These are phyloP conservation scores for Quercus ilex DNA, from an alignment of 306 rosid species.

Conservation along the genomic window DNA sequence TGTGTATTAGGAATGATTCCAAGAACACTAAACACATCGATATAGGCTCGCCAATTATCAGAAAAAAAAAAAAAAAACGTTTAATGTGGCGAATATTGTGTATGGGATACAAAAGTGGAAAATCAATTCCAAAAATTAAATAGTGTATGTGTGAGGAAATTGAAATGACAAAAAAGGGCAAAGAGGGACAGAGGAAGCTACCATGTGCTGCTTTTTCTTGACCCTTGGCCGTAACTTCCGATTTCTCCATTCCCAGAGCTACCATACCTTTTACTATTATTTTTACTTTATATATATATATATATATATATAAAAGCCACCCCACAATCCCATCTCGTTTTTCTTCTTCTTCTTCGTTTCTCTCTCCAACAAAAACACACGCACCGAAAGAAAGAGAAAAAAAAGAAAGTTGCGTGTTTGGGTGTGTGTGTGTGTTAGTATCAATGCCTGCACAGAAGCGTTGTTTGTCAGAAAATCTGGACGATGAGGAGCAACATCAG, in stretches of 20 bases:
- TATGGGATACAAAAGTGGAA: no score
- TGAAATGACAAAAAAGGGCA: no score
- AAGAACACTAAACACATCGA: no score
- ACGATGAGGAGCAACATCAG: constrained; percentile 46
- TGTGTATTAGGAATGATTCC: no score
- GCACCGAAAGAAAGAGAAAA: constrained; percentile 3
- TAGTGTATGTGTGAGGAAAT: no score
- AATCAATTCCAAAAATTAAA: no score
- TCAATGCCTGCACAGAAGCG: constrained; percentile 99
- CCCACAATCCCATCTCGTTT: constrained; percentile 34
- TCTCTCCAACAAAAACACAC: constrained; percentile 5
- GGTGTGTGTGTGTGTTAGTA: constrained; percentile 13
- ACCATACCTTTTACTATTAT: background rate
- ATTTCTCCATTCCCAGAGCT: constrained; percentile 7
- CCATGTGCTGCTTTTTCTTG: no score
- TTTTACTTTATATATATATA: background rate
- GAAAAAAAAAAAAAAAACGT: no score
- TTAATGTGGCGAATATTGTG: no score
- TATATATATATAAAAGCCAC: background rate
- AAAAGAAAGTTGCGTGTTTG: constrained; percentile 1
- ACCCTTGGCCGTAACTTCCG: no score
- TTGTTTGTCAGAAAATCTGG: constrained; percentile 37
- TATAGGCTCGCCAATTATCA: no score
- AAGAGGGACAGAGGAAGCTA: no score
- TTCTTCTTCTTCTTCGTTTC: background rate